Conservation (phyloP, 2,329 filamentous ascomycete species). For the Phaeosphaeriaceae sp. region DNA sequence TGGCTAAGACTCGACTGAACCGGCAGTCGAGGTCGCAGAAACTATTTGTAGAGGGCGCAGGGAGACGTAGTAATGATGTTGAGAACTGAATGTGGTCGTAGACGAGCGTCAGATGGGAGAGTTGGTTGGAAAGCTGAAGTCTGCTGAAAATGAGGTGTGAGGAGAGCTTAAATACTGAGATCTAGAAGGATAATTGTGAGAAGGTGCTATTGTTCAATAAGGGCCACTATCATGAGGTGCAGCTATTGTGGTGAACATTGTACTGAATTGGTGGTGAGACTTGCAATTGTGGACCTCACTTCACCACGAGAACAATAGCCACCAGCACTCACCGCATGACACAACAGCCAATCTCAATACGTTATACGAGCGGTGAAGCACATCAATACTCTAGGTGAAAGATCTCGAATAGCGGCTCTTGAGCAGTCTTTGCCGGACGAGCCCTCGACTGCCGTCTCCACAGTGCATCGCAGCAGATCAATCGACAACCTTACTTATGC, state of each 20-base stretch:
- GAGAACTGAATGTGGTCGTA: not conserved
- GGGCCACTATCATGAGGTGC: not conserved
- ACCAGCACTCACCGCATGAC: not conserved
- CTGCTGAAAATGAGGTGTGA: not conserved
- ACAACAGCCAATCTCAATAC: not conserved
- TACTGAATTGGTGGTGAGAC: not conserved
- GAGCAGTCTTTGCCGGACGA: too few relatives aligned
- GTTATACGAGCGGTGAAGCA: too few relatives aligned
- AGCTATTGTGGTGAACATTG: not conserved
- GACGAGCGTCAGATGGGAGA: not conserved
- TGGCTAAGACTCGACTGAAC: not conserved
- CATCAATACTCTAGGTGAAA: too few relatives aligned
- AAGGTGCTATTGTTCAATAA: not conserved
- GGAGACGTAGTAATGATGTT: not conserved
- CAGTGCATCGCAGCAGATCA: too few relatives aligned
- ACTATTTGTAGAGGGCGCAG: not conserved
- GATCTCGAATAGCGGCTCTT: not conserved
- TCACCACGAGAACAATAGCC: not conserved
- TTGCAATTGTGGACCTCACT: not conserved
- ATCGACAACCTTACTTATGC: too few relatives aligned
- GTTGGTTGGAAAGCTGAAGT: not conserved
- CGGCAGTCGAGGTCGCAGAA: not conserved
- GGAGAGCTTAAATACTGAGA: not conserved
- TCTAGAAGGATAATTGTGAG: not conserved
- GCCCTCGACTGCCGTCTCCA: too few relatives aligned